Conservation (phyloP, 495 filamentous ascomycete species). For the Cairneyella variabilis region DNA sequence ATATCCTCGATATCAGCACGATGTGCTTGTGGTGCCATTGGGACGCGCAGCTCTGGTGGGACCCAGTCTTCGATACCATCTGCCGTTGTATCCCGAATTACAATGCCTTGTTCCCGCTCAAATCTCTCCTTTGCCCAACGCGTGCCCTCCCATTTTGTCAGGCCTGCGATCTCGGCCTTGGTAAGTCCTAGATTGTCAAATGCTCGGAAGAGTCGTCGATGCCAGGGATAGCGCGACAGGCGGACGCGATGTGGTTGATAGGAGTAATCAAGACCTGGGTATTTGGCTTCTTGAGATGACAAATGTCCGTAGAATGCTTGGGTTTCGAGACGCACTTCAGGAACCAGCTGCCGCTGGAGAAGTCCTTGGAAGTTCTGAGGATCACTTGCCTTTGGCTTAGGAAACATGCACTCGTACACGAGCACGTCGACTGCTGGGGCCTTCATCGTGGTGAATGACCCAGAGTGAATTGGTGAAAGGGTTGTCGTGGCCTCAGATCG, state of each 20-base stretch:
- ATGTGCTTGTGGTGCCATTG: slow-evolving; percentile 31
- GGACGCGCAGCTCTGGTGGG: slow-evolving; percentile 40
- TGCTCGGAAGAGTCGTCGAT: slow-evolving; percentile 73
- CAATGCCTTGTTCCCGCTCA: slow-evolving; percentile 70
- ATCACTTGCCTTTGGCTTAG: slow-evolving; percentile 45
- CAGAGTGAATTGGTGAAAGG: not conserved
- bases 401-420: slow-evolving; percentile 53
- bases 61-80: slow-evolving; percentile 56
- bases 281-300: slow-evolving; percentile 82
- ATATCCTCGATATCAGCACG: slow-evolving; percentile 24
- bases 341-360: slow-evolving; percentile 64
- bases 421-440: slow-evolving; percentile 48
- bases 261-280: slow-evolving; percentile 86
- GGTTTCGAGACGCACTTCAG: slow-evolving; percentile 83
- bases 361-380: slow-evolving; percentile 49
- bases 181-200: slow-evolving; percentile 81
- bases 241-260: slow-evolving; percentile 77
- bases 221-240: slow-evolving; percentile 75
- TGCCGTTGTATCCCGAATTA: slow-evolving; percentile 74
- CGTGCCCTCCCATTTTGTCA: slow-evolving; percentile 94
- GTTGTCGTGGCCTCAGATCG: slow-evolving; percentile 12
- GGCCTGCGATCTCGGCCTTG: slow-evolving; percentile 63
- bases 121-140: slow-evolving; percentile 82
- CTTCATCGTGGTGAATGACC: slow-evolving; percentile 37
- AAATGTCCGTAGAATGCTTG: slow-evolving; percentile 81